Conservation (phyloP, 2,329 filamentous ascomycete genomes). For the Phoma sp. region DNA sequence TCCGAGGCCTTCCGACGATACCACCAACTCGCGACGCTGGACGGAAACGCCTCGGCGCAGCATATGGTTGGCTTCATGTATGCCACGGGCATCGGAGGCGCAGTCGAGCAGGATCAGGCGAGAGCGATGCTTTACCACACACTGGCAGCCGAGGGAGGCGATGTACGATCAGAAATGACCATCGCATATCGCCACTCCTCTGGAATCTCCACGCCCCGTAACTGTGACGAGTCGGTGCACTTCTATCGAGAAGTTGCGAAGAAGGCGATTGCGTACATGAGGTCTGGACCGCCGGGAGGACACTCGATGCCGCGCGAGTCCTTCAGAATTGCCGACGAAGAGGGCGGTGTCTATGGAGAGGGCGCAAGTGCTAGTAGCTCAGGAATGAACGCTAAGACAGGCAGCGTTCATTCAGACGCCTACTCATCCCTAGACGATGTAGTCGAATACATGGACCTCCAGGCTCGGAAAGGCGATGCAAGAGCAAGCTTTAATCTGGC, state of each 20-base stretch:
- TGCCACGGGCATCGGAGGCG: constrained; percentile 85
- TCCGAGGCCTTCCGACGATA: constrained; percentile 81
- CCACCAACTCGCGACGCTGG: constrained; percentile 72
- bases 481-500: constrained; percentile 87
- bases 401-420: constrained; percentile 75
- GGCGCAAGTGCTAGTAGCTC: constrained; percentile 90
- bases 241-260: constrained; percentile 95
- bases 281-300: constrained; percentile 89
- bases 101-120: constrained; percentile 84
- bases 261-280: constrained; percentile 86
- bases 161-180: constrained; percentile 91
- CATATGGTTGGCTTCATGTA: constrained; percentile 97
- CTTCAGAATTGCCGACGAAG: constrained; percentile 86
- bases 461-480: constrained; percentile 87
- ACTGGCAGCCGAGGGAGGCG: constrained; percentile 83
- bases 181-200: constrained; percentile 83
- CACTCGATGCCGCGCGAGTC: constrained; percentile 76
- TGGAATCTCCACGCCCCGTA: constrained; percentile 83
- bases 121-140: constrained; percentile 93
- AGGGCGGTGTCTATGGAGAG: constrained; percentile 92
- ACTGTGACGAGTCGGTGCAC: constrained; percentile 81
- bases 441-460: constrained; percentile 88
- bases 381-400: constrained; percentile 78
- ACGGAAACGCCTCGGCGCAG: constrained; percentile 90
- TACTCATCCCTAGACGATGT: constrained; percentile 91